Conservation (phyloP, 176 grass and related monocot species). For the Cymbopogon citratus region DNA sequence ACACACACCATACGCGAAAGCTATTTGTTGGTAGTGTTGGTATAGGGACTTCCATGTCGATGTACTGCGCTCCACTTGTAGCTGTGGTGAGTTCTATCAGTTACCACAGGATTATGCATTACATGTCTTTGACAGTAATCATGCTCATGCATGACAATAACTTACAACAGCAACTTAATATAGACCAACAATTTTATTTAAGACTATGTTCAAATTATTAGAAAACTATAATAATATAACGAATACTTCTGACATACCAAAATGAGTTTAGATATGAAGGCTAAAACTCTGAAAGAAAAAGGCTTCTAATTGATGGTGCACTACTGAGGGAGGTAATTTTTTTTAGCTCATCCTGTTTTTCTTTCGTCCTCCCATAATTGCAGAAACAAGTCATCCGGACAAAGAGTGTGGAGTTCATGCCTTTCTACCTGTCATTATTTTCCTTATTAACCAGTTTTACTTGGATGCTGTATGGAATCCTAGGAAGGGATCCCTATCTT, state of each 20-base stretch:
- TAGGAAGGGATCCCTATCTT: constrained; percentile 62
- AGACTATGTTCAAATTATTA: not conserved
- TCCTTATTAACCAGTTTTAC: constrained; percentile 52
- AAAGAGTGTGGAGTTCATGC: constrained; percentile 87
- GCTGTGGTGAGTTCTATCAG: constrained; percentile 44
- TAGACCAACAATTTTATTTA: not conserved
- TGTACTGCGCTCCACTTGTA: constrained; percentile 63
- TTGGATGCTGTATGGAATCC: constrained; percentile 63
- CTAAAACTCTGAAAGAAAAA: not conserved
- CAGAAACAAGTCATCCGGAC: constrained; percentile 61
- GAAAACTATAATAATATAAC: not conserved
- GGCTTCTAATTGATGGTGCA: not conserved
- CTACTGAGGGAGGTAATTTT: not conserved
- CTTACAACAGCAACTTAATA: not conserved
- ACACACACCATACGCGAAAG: constrained; percentile 49
- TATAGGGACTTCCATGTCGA: constrained; percentile 53
- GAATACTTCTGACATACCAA: not conserved
- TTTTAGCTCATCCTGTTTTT: not conserved
- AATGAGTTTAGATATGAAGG: not conserved
- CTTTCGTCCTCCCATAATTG: not conserved
- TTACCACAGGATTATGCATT: not conserved
- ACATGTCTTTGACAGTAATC: not conserved
- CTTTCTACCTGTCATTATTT: constrained; percentile 76
- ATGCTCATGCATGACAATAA: not conserved
- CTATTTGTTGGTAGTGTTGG: constrained; percentile 59